phyloP scores from a whole-genome alignment of 2,329 filamentous ascomycete species.

The Seiridium cupressi region DNA sequence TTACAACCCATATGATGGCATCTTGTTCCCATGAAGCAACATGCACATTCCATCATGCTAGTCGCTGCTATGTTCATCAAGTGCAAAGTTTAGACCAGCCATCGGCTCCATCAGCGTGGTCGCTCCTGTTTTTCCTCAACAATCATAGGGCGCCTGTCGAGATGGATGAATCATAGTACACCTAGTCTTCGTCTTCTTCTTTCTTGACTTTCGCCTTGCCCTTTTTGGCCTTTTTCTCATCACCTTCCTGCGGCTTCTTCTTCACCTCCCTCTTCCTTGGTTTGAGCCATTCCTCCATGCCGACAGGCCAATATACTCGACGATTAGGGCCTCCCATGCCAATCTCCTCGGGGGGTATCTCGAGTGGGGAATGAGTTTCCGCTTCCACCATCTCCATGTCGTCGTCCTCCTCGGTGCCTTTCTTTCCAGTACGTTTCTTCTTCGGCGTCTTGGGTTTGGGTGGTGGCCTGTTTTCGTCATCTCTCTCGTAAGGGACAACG shows the following conservation, averaged over 20 bases:
- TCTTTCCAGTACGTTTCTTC: conserved; percentile 36
- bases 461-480: conserved; percentile 67
- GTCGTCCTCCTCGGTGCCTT: conserved; percentile 32
- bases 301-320: conserved; percentile 86
- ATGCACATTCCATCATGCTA: too few species aligned
- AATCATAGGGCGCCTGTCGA: neutral
- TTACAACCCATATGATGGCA: too few species aligned
- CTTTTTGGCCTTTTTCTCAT: conserved; percentile 20
- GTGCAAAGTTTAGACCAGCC: too few species aligned
- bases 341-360: conserved; percentile 66
- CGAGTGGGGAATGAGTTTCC: conserved; percentile 33
- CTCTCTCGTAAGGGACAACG: conserved; percentile 71
- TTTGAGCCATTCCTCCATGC: conserved; percentile 86
- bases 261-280: conserved; percentile 72
- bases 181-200: conserved; percentile 15
- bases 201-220: conserved; percentile 20
- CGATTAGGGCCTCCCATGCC: conserved; percentile 82
- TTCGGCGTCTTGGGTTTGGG: conserved; percentile 46
- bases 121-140: neutral
- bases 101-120: too few species aligned
- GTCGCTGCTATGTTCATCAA: too few species aligned
- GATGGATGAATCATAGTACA: neutral
- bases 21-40: too few species aligned
- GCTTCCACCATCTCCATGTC: conserved; percentile 38
- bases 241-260: conserved; percentile 33